Evolutionary conservation across 78 protist genomes (phyloP).

Genomic region (Dictyostelium purpureum): DNA sequence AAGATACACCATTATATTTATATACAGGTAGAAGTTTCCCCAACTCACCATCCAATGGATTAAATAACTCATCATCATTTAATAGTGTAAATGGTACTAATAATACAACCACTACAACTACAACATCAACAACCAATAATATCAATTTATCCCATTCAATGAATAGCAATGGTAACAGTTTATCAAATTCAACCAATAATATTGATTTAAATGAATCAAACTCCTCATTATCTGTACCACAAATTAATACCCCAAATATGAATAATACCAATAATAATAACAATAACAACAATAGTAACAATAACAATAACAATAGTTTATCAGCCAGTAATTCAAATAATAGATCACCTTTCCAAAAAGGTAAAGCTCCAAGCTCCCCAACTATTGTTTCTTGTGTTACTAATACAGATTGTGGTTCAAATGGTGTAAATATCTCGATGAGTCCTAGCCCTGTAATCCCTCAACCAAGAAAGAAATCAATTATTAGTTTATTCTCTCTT

Average conservation of each 20-base stretch:
- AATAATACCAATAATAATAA: conserved; percentile 22
- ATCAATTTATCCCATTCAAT: conserved; percentile 9
- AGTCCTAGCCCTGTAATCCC: conserved; percentile 65
- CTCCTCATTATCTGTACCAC: neutral
- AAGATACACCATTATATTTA: conserved; percentile 44
- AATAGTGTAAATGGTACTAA: conserved; percentile 8
- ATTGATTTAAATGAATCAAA: neutral
- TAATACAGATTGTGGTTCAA: conserved; percentile 29
- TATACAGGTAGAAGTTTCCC: conserved; percentile 63
- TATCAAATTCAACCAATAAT: conserved; percentile 19
- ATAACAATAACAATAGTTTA: neutral
- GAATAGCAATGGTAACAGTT: neutral
- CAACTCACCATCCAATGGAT: conserved; percentile 30
- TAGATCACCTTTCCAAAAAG: conserved; percentile 78
- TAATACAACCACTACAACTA: neutral
- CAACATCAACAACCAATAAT: neutral
- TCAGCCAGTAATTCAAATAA: neutral
- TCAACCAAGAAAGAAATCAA: conserved; percentile 70
- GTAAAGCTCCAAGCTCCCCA: conserved; percentile 67
- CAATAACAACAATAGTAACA: conserved; percentile 21
- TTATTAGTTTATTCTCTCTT: conserved; percentile 53
- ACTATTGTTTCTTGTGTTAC: conserved; percentile 70
- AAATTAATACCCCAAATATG: neutral
- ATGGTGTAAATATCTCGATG: conserved; percentile 74
- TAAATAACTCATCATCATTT: conserved; percentile 28